These are phyloP conservation scores for Seiridium unicorne DNA, from an alignment of 2,329 filamentous ascomycete species.

Conservation along the genomic window DNA sequence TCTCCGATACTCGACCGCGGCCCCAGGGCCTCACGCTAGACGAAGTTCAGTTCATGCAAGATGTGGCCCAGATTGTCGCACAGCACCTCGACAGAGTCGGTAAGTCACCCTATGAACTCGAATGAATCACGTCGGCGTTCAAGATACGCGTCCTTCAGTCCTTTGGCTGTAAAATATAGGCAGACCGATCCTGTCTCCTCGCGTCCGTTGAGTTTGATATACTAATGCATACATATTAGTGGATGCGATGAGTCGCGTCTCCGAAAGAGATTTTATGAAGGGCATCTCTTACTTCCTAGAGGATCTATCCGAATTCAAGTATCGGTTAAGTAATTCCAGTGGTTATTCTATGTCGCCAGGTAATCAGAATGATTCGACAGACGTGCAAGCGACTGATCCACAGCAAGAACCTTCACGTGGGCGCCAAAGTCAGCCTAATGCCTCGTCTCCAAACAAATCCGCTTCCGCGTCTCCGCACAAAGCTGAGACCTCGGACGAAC, in stretches of 20 bases:
- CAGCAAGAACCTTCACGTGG: constrained; percentile 11
- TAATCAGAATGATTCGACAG: not conserved
- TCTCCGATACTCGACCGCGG: constrained; percentile 11
- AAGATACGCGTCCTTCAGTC: no score
- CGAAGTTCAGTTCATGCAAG: constrained; percentile 53
- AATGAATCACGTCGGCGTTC: not conserved
- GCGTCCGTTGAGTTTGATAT: not conserved
- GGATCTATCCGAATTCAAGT: constrained; percentile 19
- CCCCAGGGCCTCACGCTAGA: constrained; percentile 46
- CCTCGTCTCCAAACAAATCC: not conserved
- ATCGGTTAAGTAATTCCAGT: constrained; percentile 15
- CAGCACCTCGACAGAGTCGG: constrained; percentile 56
- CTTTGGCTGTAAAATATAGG: no score
- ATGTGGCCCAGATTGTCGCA: constrained; percentile 55
- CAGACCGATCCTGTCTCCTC: no score
- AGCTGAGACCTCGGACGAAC: not conserved
- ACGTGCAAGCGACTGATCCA: constrained; percentile 13
- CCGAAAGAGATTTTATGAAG: constrained; percentile 20
- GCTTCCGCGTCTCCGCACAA: not conserved
- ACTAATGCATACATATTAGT: constrained; percentile 1
- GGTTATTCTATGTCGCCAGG: constrained; percentile 5
- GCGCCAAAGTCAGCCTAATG: not conserved
- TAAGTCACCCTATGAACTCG: constrained; percentile 23
- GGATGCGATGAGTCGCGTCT: constrained; percentile 17
- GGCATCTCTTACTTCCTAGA: constrained; percentile 20